phyloP scores from a whole-genome alignment of 441 rosid genomes.

The Manihot esculenta region DNA sequence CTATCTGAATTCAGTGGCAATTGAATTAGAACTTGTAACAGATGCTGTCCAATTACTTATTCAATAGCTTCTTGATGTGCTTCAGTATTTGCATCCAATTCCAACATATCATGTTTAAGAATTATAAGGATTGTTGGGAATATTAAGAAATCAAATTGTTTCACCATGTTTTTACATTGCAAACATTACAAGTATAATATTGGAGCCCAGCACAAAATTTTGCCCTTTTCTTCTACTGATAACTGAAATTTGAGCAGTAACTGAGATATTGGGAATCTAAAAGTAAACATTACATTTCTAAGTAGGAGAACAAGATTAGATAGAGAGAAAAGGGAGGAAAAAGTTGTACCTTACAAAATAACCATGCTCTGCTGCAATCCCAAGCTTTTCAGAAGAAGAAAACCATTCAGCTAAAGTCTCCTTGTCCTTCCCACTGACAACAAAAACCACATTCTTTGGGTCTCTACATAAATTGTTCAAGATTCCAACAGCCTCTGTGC shows the following conservation, averaged over 20 bases:
- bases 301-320: not conserved
- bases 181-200: not conserved
- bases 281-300: not conserved
- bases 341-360: slow-evolving; percentile 63
- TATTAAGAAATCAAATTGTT: not conserved
- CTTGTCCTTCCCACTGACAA: slow-evolving; percentile 78
- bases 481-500: slow-evolving; percentile 48
- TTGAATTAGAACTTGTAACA: not conserved
- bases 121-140: not conserved
- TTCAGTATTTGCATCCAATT: not conserved
- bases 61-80: not conserved
- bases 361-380: slow-evolving; percentile 86
- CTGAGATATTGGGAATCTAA: not conserved
- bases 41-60: not conserved
- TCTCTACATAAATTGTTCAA: slow-evolving; percentile 68
- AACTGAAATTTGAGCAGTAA: not conserved
- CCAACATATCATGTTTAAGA: not conserved
- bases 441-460: slow-evolving; percentile 72
- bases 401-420: slow-evolving; percentile 67
- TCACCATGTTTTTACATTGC: not conserved
- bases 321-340: slow-evolving; percentile 8
- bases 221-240: not conserved
- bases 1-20: not conserved
- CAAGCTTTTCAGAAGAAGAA: slow-evolving; percentile 62
- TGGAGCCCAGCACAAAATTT: not conserved